Percentiles rank a stretch among this genome's conserved stretches.
These are phyloP conservation scores for Amaranthus cruentus DNA, from an alignment of 148 eudicot genomes.

Conservation along the genomic window DNA sequence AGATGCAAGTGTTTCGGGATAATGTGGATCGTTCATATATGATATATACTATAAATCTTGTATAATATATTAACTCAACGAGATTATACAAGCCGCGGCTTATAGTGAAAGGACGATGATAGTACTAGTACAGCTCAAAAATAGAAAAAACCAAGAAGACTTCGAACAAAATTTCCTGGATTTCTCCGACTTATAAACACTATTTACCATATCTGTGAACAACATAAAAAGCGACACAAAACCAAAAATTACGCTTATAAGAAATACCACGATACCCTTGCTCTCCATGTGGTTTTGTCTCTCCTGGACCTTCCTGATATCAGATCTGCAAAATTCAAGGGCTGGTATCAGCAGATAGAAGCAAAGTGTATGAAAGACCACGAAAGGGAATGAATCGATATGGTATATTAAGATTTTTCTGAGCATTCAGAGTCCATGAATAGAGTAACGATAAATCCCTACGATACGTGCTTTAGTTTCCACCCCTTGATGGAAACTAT, in stretches of 20 bases:
- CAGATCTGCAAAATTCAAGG: conserved; percentile 46
- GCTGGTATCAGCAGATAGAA: not conserved
- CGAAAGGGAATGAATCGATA: not conserved
- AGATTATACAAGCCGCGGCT: conserved; percentile 12
- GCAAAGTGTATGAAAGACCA: not conserved
- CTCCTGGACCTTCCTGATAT: conserved; percentile 58
- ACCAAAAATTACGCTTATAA: conserved; percentile 58
- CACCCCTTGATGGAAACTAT: too few species aligned
- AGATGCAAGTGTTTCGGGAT: not conserved
- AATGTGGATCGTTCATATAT: not conserved
- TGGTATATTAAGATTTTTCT: not conserved
- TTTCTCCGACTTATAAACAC: conserved; percentile 39
- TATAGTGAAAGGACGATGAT: conserved; percentile 61
- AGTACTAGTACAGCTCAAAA: conserved; percentile 53
- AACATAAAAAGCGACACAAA: conserved; percentile 48
- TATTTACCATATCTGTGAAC: conserved; percentile 40
- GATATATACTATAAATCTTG: not conserved
- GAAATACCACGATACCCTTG: conserved; percentile 65
- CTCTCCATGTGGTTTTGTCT: conserved; percentile 83
- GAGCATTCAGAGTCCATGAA: not conserved
- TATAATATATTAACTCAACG: not conserved
- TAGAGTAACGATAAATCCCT: too few species aligned
- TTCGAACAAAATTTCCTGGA: conserved; percentile 83
- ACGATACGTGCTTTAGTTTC: too few species aligned
- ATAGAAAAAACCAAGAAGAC: conserved; percentile 68